Evolutionary conservation across 1,139 yeast species (phyloP).

Genomic region (Taphrina pruni): DNA sequence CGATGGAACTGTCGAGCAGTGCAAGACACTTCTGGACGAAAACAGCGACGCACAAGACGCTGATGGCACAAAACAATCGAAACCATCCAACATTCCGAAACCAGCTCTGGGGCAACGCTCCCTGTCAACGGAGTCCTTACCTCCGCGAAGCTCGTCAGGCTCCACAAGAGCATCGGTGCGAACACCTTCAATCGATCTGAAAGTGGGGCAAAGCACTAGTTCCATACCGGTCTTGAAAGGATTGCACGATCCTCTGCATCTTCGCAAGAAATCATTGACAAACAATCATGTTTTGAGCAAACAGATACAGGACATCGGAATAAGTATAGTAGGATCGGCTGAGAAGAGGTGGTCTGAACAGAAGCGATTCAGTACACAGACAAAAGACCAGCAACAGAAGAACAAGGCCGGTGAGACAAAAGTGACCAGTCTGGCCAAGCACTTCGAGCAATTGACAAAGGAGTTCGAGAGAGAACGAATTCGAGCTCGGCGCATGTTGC

Average conservation of each 20-base stretch:
- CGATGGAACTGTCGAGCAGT: not conserved
- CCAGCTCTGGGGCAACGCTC: conserved; percentile 17
- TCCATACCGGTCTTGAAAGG: conserved; percentile 19
- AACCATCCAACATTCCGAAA: conserved; percentile 6
- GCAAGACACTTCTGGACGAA: not conserved
- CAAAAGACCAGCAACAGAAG: conserved; percentile 48
- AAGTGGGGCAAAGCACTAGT: not conserved
- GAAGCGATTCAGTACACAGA: conserved; percentile 47
- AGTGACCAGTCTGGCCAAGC: conserved; percentile 57
- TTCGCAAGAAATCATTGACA: conserved; percentile 31
- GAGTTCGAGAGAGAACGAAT: conserved; percentile 91
- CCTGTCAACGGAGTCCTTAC: conserved; percentile 19
- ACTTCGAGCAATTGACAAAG: conserved; percentile 77
- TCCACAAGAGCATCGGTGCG: not conserved
- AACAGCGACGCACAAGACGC: not conserved
- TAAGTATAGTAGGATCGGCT: conserved; percentile 34
- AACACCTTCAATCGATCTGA: conserved; percentile 24
- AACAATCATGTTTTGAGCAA: conserved; percentile 33
- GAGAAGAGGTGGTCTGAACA: conserved; percentile 40
- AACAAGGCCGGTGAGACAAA: conserved; percentile 47
- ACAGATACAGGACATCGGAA: conserved; percentile 38
- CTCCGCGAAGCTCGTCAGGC: not conserved
- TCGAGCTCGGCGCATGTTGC: conserved; percentile 68
- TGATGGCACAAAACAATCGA: not conserved
- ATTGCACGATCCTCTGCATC: conserved; percentile 14